These are phyloP conservation scores for Pholiota molesta DNA, from an alignment of 768 basidiomycete genomes.

Conservation along the genomic window DNA sequence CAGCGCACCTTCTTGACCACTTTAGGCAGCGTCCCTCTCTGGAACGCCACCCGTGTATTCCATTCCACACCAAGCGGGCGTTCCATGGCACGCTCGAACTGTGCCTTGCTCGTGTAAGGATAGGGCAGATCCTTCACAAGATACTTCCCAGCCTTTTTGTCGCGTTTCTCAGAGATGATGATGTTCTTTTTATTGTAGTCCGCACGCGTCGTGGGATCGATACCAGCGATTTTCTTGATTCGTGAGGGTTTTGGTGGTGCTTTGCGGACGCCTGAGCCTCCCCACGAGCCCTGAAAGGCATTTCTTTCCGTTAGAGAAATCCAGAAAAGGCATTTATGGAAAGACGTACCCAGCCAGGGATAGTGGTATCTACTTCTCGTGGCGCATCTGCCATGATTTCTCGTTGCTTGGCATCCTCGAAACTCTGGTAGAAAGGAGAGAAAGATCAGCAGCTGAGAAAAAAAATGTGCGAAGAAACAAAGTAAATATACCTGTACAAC, in stretches of 20 bases:
- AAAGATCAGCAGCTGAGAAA: constrained; percentile 2
- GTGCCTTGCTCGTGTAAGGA: constrained; percentile 92
- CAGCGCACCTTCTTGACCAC: constrained; percentile 83
- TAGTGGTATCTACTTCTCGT: constrained; percentile 81
- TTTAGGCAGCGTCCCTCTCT: constrained; percentile 80
- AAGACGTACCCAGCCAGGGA: constrained; percentile 89
- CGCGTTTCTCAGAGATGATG: constrained; percentile 94
- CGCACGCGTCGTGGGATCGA: constrained; percentile 77
- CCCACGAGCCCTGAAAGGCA: constrained; percentile 84
- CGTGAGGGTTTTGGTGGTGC: constrained; percentile 65
- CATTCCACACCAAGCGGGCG: constrained; percentile 88
- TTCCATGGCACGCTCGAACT: constrained; percentile 86
- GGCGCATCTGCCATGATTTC: constrained; percentile 91
- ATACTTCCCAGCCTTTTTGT: constrained; percentile 92
- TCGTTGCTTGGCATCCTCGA: constrained; percentile 78
- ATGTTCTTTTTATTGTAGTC: constrained; percentile 87
- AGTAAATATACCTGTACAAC: constrained; percentile 74
- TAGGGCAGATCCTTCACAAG: constrained; percentile 89
- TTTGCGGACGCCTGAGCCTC: constrained; percentile 72
- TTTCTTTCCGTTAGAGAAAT: not conserved
- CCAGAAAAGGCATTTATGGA: constrained; percentile 2
- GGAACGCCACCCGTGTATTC: constrained; percentile 88
- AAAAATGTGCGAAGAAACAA: not conserved
- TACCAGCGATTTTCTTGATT: constrained; percentile 81
- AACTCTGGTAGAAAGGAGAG: constrained; percentile 56